These are phyloP conservation scores for Fusarium sp. DNA, from an alignment of 2,329 filamentous ascomycete genomes.

Conservation along the genomic window DNA sequence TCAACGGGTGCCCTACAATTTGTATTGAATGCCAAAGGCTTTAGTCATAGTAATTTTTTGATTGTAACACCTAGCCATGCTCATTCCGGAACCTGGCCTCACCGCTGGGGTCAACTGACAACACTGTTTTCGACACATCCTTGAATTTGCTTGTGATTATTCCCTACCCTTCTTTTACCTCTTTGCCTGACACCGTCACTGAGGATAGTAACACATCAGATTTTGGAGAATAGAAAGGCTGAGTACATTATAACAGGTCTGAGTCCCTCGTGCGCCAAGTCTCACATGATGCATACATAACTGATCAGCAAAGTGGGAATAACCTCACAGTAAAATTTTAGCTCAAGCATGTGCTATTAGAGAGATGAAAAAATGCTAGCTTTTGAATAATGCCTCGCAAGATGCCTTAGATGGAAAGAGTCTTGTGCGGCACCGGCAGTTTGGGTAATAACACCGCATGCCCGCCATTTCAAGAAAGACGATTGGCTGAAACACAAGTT, in stretches of 20 bases:
- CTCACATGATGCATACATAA: slow-evolving; percentile 2
- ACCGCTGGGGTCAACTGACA: too few species aligned
- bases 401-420: background rate
- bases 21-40: too few species aligned
- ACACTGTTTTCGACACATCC: too few species aligned
- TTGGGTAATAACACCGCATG: slow-evolving; percentile 8
- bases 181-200: too few species aligned
- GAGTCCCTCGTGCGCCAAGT: background rate
- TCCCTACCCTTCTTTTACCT: too few species aligned
- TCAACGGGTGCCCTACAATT: too few species aligned
- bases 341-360: background rate
- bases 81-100: too few species aligned
- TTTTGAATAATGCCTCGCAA: slow-evolving; percentile 17
- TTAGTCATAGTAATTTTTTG: too few species aligned
- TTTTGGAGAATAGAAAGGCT: background rate
- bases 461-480: slow-evolving; percentile 23
- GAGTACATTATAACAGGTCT: background rate
- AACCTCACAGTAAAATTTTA: background rate
- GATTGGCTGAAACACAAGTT: slow-evolving; percentile 15
- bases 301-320: background rate
- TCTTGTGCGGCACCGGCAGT: slow-evolving; percentile 22
- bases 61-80: too few species aligned
- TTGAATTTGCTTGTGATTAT: too few species aligned
- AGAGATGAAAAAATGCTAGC: background rate
- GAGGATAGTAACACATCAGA: too few species aligned